Evolutionary conservation across 2,329 filamentous ascomycete species (phyloP).

Genomic region (Endoconidiophora polonica): DNA sequence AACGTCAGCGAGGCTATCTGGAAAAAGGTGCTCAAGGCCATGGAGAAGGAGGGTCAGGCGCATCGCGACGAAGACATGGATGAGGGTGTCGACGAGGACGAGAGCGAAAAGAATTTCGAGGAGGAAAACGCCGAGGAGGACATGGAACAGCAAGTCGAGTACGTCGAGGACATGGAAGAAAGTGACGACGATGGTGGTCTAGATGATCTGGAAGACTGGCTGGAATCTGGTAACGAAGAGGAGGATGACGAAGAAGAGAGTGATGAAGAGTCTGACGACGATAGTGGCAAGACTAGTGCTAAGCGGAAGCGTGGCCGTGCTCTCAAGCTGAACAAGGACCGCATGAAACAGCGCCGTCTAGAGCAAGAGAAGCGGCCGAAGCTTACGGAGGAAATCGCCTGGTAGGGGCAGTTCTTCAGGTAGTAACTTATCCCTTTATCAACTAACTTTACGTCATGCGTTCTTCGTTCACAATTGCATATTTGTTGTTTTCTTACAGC

Average conservation of each 20-base stretch:
- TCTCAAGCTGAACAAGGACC: slow-evolving; percentile 29
- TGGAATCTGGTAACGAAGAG: slow-evolving; percentile 38
- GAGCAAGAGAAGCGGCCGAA: slow-evolving; percentile 40
- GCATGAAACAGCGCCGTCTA: slow-evolving; percentile 31
- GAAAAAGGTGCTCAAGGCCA: slow-evolving; percentile 85
- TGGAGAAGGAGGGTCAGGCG: slow-evolving; percentile 77
- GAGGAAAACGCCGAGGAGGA: slow-evolving; percentile 89
- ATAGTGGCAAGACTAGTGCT: slow-evolving; percentile 37
- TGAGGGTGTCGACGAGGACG: slow-evolving; percentile 56
- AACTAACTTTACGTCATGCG: not conserved
- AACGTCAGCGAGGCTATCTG: slow-evolving; percentile 92
- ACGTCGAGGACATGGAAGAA: slow-evolving; percentile 80
- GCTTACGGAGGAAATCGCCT: slow-evolving; percentile 27
- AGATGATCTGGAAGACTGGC: slow-evolving; percentile 67
- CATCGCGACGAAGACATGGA: slow-evolving; percentile 75
- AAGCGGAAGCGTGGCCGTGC: slow-evolving; percentile 36
- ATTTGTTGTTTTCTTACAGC: not conserved
- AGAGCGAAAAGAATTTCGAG: slow-evolving; percentile 56
- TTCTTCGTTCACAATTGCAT: not conserved
- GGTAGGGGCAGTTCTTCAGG: slow-evolving; percentile 17
- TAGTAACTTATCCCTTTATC: too few species aligned
- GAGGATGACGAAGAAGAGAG: slow-evolving; percentile 43
- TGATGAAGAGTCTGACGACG: slow-evolving; percentile 37
- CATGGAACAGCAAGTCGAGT: slow-evolving; percentile 68
- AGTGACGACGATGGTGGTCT: slow-evolving; percentile 68